These are phyloP conservation scores for Termitomyces sp. DNA, from an alignment of 768 basidiomycete genomes.

Conservation along the genomic window DNA sequence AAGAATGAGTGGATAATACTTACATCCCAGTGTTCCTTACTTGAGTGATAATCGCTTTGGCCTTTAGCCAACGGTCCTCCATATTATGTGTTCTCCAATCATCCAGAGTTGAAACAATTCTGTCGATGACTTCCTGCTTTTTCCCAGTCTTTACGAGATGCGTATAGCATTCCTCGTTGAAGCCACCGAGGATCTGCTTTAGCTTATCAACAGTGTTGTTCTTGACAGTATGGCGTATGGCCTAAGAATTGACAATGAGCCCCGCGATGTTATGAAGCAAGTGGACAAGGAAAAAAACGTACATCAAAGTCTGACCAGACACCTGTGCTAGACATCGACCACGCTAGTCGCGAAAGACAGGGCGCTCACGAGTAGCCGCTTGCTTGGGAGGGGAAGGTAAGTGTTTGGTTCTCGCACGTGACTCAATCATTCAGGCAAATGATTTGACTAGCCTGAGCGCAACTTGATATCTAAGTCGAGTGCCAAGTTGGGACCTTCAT, in stretches of 20 bases:
- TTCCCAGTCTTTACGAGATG: slow-evolving; percentile 72
- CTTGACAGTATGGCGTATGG: slow-evolving; percentile 63
- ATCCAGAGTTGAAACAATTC: slow-evolving; percentile 56
- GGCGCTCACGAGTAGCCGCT: not conserved
- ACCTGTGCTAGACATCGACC: slow-evolving; percentile 54
- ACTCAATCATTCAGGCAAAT: slow-evolving; percentile 7
- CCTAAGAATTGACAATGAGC: slow-evolving; percentile 30
- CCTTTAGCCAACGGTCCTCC: slow-evolving; percentile 64
- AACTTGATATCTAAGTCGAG: not conserved
- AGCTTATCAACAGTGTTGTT: slow-evolving; percentile 81
- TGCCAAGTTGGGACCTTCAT: slow-evolving; percentile 9
- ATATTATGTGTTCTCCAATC: slow-evolving; percentile 50
- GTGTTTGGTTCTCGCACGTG: slow-evolving; percentile 7
- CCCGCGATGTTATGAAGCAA: slow-evolving; percentile 11
- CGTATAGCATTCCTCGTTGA: slow-evolving; percentile 74
- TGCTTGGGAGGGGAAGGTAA: not conserved
- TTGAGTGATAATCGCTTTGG: slow-evolving; percentile 60
- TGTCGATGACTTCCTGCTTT: slow-evolving; percentile 83
- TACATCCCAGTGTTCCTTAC: slow-evolving; percentile 63
- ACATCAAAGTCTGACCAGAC: slow-evolving; percentile 76
- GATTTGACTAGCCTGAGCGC: slow-evolving; percentile 1
- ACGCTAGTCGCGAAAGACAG: not conserved
- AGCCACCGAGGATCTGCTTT: slow-evolving; percentile 71
- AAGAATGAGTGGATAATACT: slow-evolving; percentile 24
- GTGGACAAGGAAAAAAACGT: slow-evolving; percentile 14